These are phyloP conservation scores for Macrophomina tecta DNA, from an alignment of 2,329 filamentous ascomycete species.

Conservation along the genomic window DNA sequence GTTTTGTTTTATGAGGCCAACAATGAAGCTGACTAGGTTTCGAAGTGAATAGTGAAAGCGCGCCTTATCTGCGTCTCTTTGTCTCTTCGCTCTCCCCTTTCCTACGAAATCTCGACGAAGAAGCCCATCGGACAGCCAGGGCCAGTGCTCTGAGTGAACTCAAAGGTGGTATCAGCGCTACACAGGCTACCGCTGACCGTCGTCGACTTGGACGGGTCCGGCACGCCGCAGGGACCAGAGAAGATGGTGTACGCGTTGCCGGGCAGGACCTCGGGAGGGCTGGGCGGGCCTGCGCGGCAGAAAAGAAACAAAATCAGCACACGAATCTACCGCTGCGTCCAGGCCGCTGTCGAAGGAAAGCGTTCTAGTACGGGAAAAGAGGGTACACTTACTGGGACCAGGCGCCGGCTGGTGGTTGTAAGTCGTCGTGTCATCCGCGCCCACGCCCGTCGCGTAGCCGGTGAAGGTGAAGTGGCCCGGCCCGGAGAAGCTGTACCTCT, in stretches of 20 bases:
- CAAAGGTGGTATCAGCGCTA: slow-evolving; percentile 31
- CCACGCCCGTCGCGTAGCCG: slow-evolving; percentile 32
- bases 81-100: too few relatives aligned
- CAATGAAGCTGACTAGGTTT: too few relatives aligned
- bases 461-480: slow-evolving; percentile 34
- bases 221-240: slow-evolving; percentile 30
- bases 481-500: slow-evolving; percentile 28
- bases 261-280: slow-evolving; percentile 32
- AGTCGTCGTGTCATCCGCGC: slow-evolving; percentile 31
- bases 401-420: slow-evolving; percentile 33
- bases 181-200: slow-evolving; percentile 33
- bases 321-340: too few relatives aligned
- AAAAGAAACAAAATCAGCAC: too few relatives aligned
- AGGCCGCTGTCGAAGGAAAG: too few relatives aligned
- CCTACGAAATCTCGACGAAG: slow-evolving; percentile 32
- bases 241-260: slow-evolving; percentile 34
- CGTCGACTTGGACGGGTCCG: slow-evolving; percentile 17
- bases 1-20: too few relatives aligned
- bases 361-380: not conserved
- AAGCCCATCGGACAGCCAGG: slow-evolving; percentile 34
- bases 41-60: too few relatives aligned
- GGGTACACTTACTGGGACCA: slow-evolving; percentile 29
- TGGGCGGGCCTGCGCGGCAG: slow-evolving; percentile 28
- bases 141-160: slow-evolving; percentile 32
- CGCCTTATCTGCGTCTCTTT: too few relatives aligned